A percentile compares a stretch with the other conserved stretches of the same genome.
These are phyloP conservation scores for Hypoxylon intermedium DNA, from an alignment of 495 filamentous ascomycete genomes.

Conservation along the genomic window DNA sequence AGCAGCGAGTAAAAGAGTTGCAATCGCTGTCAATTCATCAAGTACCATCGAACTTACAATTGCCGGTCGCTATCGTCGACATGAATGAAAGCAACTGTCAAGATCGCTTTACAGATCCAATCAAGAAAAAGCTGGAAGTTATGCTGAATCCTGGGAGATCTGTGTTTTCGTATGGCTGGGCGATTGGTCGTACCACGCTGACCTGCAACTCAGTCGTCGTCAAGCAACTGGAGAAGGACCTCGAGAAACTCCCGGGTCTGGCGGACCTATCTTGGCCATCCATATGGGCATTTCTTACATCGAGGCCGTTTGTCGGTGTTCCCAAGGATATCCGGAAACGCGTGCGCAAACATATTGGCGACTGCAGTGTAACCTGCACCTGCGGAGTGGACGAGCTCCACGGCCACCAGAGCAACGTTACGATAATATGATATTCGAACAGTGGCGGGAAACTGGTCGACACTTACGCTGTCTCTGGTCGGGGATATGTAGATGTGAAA, in stretches of 20 bases:
- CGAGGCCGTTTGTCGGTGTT: constrained; percentile 41
- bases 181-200: constrained; percentile 39
- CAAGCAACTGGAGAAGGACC: constrained; percentile 41
- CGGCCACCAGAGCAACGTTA: constrained; percentile 31
- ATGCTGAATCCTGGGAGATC: constrained; percentile 40
- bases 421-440: constrained; percentile 14
- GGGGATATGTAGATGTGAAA: background rate
- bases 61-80: constrained; percentile 40
- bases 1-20: constrained; percentile 35
- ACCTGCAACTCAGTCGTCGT: constrained; percentile 42
- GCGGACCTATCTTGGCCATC: constrained; percentile 35
- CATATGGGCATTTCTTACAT: constrained; percentile 41
- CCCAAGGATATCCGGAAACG: constrained; percentile 29
- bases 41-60: constrained; percentile 36
- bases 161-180: constrained; percentile 43
- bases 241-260: constrained; percentile 33
- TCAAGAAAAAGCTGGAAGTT: constrained; percentile 23
- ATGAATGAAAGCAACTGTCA: constrained; percentile 24
- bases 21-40: constrained; percentile 38
- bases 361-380: constrained; percentile 32
- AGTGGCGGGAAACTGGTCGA: background rate
- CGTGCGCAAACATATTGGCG: constrained; percentile 38
- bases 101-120: constrained; percentile 9
- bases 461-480: background rate
- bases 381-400: constrained; percentile 37